Base-by-base conservation (phyloP, 1,284 basidiomycete species). In the Tremellales sp. region DNA sequence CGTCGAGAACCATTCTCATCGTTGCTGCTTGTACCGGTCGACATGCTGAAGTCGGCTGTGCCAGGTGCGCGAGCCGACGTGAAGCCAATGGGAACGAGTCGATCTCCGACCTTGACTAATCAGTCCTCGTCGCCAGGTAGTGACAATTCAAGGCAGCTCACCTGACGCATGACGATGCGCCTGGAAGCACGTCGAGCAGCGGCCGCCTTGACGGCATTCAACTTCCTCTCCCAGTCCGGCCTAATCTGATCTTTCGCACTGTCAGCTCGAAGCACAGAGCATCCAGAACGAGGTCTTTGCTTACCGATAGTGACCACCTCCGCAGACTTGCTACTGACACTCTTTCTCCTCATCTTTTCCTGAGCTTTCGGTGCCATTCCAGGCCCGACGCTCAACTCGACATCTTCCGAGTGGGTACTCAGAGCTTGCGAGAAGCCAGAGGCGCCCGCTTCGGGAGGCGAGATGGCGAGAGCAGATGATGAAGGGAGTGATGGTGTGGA, bases 91-190 rank as follows among this genome's bases (percentile, higher is more conserved):
- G 94, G 94, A 48, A 99, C 89, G 40, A 99, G 84, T 15, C 92
- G 82, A 71, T 97, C 96, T 40, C 96, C 96, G 21, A 97, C 91
- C 62, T 67, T 43, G 10, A n/a, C n/a, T n/a, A 4, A n/a, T 31
- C n/a, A 11, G 41, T 19, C 31, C 25, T 15, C 11, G n/a, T 21
- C 6, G 5, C 6, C 35, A 39, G 19, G 24, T n/a, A 39, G 2
- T 11, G 24, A 22, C 5, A 10, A 4, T 23, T 4, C 3, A n/a
- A n/a, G n/a, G 22, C 21, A 50, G 53, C 64, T 37, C 39, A 68
- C 66, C 72, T 97, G 92, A 40, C 96, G 85, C 91, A 99, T 97
- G 49, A 99, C 88, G 67, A 98, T 96, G 31, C 96, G 81, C 60
- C 94, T 81, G 65, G 96, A 94, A 15, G 96, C 94, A 42, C 91